Base-by-base conservation (phyloP, 2,329 filamentous ascomycete species). In the Dothideomycetes sp. region DNA sequence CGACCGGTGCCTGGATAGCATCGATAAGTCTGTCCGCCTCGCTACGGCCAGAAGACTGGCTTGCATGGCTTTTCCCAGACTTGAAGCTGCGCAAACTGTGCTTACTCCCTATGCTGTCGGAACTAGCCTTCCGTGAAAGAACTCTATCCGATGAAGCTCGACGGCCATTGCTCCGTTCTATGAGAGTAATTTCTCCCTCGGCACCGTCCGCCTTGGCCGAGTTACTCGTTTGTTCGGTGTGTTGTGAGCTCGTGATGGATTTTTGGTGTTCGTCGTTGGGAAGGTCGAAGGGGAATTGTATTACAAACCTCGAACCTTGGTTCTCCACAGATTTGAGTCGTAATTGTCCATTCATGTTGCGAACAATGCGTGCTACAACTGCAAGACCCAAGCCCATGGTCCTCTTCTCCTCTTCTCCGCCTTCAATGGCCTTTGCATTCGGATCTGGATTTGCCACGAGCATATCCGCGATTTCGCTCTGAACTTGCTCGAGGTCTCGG, bases 321-420 rank as follows among this genome's bases (percentile, higher is more conserved):
- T 82, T 82, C 55, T 82, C 74, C 52, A 91, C 84, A 0, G 86
- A 94, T 53, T 87, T 89, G 1, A 94, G 64, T 2, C 85, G 77
- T 20, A 94, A 61, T 53, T 94, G 87, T 0, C 87, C 88, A 44
- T 89, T 81, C 84, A 94, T 91, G 53, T 87, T 94, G n/a, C 80
- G 76, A 22, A 94, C 71, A 24, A 86, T 84, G 25, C 87, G 76
- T 12, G 84, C 83, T n/a, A 94, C 87, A 10, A 93, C 71, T 0
- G 87, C 87, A n/a, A 94, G 69, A 0, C 87, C 88, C 8, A 94
- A 71, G 0, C 88, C 88, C 1, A 94, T 62, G 0, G 78, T 78
- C 8, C 65, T 63, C 38, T 65, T 65, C 6, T 62, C 54, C 8
- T 57, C 49, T 4, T 40, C 33, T 4, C 51, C 52, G 13, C 49